These are phyloP conservation scores for Suhomyces bolitotheri DNA, from an alignment of 1,139 yeast species.

Conservation along the genomic window DNA sequence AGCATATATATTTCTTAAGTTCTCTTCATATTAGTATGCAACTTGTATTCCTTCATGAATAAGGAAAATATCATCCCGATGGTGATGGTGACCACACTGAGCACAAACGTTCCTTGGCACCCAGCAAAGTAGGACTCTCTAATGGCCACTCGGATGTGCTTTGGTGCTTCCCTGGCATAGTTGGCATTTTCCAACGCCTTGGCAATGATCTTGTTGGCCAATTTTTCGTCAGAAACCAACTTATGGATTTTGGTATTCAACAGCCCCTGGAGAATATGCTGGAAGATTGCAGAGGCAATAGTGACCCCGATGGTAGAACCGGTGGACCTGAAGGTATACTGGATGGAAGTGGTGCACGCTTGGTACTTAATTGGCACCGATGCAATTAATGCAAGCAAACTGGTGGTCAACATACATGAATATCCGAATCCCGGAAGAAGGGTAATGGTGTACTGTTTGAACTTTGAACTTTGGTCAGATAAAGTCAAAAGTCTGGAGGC, in stretches of 20 bases:
- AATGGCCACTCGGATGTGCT: constrained; percentile 20
- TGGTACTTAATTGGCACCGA: constrained; percentile 26
- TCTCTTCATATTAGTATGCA: constrained; percentile 39
- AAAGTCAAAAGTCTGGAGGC: constrained; percentile 37
- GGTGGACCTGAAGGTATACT: constrained; percentile 29
- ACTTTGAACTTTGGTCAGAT: constrained; percentile 42
- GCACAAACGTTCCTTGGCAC: constrained; percentile 22
- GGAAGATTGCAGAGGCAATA: constrained; percentile 26
- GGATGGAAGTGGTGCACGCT: constrained; percentile 28
- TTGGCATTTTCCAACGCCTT: constrained; percentile 23
- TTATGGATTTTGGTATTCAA: constrained; percentile 19
- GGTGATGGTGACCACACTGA: constrained; percentile 19
- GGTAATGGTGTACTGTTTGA: constrained; percentile 22
- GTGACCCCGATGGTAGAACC: constrained; percentile 29
- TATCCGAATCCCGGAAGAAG: constrained; percentile 25
- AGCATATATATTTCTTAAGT: constrained; percentile 13
- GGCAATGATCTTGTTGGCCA: constrained; percentile 20
- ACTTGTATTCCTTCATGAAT: constrained; percentile 30
- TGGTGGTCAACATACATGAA: constrained; percentile 24
- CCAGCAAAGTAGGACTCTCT: constrained; percentile 21
- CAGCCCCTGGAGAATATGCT: constrained; percentile 16
- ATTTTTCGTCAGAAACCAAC: constrained; percentile 22
- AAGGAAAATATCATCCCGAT: constrained; percentile 22
- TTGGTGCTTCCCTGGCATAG: constrained; percentile 23
- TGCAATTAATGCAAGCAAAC: constrained; percentile 26